phyloP scores from a whole-genome alignment of 768 basidiomycete species.

The Leccinellum luteum region DNA sequence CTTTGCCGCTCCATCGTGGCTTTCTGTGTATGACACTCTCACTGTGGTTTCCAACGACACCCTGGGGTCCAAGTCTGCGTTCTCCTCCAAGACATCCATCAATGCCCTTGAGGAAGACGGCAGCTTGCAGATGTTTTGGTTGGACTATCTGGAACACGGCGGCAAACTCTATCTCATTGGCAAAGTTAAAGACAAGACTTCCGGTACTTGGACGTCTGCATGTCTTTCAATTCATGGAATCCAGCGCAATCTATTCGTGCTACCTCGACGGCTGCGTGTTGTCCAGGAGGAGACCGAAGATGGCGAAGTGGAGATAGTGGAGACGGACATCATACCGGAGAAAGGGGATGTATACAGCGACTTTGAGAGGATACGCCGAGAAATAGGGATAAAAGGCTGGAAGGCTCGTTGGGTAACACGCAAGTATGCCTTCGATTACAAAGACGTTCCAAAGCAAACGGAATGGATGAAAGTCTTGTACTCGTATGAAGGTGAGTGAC shows the following conservation, averaged over 20 bases:
- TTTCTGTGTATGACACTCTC: constrained; percentile 72
- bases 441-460: constrained; percentile 76
- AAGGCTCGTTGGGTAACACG: constrained; percentile 83
- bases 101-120: constrained; percentile 81
- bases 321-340: constrained; percentile 74
- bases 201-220: constrained; percentile 70
- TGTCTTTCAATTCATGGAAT: constrained; percentile 84
- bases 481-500: constrained; percentile 70
- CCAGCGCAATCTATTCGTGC: constrained; percentile 86
- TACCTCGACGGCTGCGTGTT: constrained; percentile 69
- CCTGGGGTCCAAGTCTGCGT: constrained; percentile 43
- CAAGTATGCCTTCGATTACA: constrained; percentile 83
- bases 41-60: constrained; percentile 59
- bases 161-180: constrained; percentile 88
- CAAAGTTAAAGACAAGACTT: constrained; percentile 79
- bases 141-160: constrained; percentile 87
- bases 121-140: constrained; percentile 89
- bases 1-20: constrained; percentile 58
- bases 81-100: constrained; percentile 39
- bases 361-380: constrained; percentile 74
- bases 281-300: constrained; percentile 33
- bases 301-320: constrained; percentile 40
- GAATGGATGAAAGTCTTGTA: constrained; percentile 96
- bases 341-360: constrained; percentile 75
- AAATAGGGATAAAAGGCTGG: constrained; percentile 72